Conservation (phyloP, 768 basidiomycete genomes). For the Mycena leptocephala region DNA sequence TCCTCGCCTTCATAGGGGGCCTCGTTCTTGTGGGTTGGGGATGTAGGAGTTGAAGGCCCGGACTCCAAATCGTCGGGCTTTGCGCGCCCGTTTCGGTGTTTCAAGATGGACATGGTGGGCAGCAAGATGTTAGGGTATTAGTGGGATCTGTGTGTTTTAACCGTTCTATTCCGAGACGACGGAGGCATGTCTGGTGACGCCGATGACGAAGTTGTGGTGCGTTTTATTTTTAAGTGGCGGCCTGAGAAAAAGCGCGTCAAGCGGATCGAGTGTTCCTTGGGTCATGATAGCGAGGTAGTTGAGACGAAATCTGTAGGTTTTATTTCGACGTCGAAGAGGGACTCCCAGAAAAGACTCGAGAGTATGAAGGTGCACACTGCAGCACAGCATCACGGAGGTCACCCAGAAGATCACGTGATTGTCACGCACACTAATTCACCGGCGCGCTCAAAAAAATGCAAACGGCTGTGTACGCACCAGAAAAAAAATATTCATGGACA, state of each 20-base stretch:
- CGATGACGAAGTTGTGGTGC: background rate
- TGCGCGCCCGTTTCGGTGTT: conserved; percentile 10
- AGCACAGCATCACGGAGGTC: no score
- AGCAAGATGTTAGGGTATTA: background rate
- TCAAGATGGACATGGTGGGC: conserved; percentile 18
- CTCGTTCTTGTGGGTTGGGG: conserved; percentile 1
- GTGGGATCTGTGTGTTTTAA: background rate
- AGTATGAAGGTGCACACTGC: no score
- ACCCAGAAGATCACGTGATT: no score
- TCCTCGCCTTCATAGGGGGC: conserved; percentile 47
- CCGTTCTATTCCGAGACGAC: background rate
- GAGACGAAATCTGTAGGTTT: background rate
- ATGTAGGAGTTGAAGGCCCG: background rate
- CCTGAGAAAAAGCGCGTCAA: background rate
- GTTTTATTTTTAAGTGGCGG: background rate
- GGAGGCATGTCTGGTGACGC: background rate
- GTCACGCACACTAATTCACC: no score
- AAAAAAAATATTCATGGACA: no score
- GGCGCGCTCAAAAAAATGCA: no score
- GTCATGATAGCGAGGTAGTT: background rate
- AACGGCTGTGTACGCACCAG: no score
- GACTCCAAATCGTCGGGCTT: conserved; percentile 25
- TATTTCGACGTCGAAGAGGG: no score
- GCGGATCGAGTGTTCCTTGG: background rate
- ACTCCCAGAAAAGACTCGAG: no score